Evolutionary conservation across 1,284 basidiomycete genomes (phyloP).

Genomic region (Malassezia japonica): DNA sequence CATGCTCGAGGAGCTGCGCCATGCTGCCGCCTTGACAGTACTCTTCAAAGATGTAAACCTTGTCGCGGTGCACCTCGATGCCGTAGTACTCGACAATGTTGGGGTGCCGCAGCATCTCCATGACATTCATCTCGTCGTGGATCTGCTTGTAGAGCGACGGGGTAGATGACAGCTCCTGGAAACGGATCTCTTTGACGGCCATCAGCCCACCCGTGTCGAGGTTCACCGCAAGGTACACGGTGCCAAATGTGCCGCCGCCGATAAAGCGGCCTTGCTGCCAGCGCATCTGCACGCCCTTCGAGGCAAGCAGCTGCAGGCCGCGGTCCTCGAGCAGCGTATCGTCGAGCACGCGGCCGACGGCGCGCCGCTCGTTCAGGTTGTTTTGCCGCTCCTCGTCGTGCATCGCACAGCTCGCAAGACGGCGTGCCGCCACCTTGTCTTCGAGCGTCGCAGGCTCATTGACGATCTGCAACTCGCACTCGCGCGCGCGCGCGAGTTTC

Average conservation of each 20-base stretch:
- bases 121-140: constrained; percentile 90
- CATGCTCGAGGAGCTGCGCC: constrained; percentile 79
- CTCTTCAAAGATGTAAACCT: constrained; percentile 98
- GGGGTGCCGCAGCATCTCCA: constrained; percentile 96
- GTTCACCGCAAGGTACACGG: constrained; percentile 93
- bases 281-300: constrained; percentile 86
- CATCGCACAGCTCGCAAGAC: constrained; percentile 30
- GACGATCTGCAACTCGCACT: constrained; percentile 38
- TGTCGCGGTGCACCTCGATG: constrained; percentile 96
- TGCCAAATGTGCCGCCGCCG: constrained; percentile 78
- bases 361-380: constrained; percentile 34
- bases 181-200: constrained; percentile 99
- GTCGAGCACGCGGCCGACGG: constrained; percentile 44
- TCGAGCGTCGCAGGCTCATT: constrained; percentile 15
- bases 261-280: constrained; percentile 99
- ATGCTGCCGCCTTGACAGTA: constrained; percentile 94
- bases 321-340: constrained; percentile 45
- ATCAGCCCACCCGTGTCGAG: constrained; percentile 91
- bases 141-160: constrained; percentile 66
- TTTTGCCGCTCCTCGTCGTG: constrained; percentile 37
- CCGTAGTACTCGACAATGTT: constrained; percentile 99
- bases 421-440: constrained; percentile 31
- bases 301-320: constrained; percentile 48
- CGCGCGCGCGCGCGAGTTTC: constrained; percentile 24
- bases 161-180: constrained; percentile 73